phyloP scores from a whole-genome alignment of 257 asterid genomes.

The Nemophila menziesii region DNA sequence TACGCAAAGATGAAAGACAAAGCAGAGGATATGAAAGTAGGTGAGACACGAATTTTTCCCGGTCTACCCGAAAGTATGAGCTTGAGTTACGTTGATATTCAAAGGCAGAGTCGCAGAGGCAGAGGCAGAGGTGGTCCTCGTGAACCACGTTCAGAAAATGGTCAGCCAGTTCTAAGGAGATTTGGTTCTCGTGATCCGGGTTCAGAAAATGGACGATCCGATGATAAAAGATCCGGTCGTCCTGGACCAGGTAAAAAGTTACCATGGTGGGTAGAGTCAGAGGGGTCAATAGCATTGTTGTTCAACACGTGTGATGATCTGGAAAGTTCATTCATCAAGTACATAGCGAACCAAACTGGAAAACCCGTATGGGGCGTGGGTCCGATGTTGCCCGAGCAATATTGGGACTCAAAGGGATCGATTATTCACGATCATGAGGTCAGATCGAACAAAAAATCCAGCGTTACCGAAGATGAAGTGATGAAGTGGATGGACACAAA shows the following conservation, averaged over 20 bases:
- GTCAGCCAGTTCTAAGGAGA: slow-evolving; percentile 19
- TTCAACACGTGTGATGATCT: slow-evolving; percentile 52
- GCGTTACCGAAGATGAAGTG: slow-evolving; percentile 49
- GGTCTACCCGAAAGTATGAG: slow-evolving; percentile 47
- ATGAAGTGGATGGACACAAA: slow-evolving; percentile 52
- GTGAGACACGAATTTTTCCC: slow-evolving; percentile 26
- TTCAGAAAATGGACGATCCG: slow-evolving; percentile 6
- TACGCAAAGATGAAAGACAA: slow-evolving; percentile 46
- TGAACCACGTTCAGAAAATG: not conserved
- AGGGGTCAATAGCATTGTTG: slow-evolving; percentile 32
- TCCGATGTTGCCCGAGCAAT: slow-evolving; percentile 48
- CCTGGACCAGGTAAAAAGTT: slow-evolving; percentile 31
- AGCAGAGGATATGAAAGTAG: slow-evolving; percentile 25
- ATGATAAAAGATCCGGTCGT: slow-evolving; percentile 26
- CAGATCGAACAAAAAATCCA: slow-evolving; percentile 35
- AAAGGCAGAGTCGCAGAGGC: slow-evolving; percentile 13
- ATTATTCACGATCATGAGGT: slow-evolving; percentile 29
- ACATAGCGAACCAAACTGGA: slow-evolving; percentile 18
- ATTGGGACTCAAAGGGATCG: slow-evolving; percentile 37
- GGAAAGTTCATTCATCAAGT: slow-evolving; percentile 40
- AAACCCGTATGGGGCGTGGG: slow-evolving; percentile 51
- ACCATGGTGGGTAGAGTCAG: slow-evolving; percentile 44
- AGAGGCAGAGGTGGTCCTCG: slow-evolving; percentile 6
- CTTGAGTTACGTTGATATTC: slow-evolving; percentile 27
- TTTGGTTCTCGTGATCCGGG: slow-evolving; percentile 25